Evolutionary conservation across 257 asterid genomes (phyloP).

Genomic region (Cynanchum wilfordii): DNA sequence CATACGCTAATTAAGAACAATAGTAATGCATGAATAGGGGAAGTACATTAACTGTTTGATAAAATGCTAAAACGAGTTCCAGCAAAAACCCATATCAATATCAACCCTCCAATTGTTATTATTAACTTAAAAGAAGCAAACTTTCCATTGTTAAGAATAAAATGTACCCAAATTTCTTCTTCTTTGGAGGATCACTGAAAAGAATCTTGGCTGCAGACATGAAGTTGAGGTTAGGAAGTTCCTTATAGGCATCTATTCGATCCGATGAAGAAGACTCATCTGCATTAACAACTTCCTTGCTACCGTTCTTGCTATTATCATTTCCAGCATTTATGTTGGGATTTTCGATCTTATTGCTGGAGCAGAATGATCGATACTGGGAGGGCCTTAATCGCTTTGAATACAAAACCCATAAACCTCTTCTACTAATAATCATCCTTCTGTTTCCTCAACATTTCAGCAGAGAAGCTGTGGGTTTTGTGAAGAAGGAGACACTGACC

Average conservation of each 20-base stretch:
- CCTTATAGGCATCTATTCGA: constrained; percentile 51
- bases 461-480: neutral
- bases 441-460: constrained; percentile 23
- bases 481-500: neutral
- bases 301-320: constrained; percentile 17
- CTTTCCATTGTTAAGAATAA: neutral
- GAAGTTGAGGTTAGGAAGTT: constrained; percentile 59
- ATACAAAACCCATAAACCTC: constrained; percentile 34
- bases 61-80: constrained; percentile 10
- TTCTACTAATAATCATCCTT: constrained; percentile 40
- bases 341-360: constrained; percentile 21
- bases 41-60: constrained; percentile 12
- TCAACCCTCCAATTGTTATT: neutral
- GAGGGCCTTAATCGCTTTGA: constrained; percentile 15
- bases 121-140: neutral
- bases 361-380: constrained; percentile 36
- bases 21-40: neutral
- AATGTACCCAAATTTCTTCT: constrained; percentile 71
- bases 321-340: constrained; percentile 23
- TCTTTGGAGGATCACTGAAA: constrained; percentile 47
- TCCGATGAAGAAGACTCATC: constrained; percentile 44
- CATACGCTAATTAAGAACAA: neutral
- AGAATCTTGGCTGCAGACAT: constrained; percentile 61
- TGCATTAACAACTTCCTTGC: constrained; percentile 12
- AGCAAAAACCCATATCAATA: constrained; percentile 20